Base-by-base conservation (phyloP, 345 rosid species). In the Abelmoschus esculentus region DNA sequence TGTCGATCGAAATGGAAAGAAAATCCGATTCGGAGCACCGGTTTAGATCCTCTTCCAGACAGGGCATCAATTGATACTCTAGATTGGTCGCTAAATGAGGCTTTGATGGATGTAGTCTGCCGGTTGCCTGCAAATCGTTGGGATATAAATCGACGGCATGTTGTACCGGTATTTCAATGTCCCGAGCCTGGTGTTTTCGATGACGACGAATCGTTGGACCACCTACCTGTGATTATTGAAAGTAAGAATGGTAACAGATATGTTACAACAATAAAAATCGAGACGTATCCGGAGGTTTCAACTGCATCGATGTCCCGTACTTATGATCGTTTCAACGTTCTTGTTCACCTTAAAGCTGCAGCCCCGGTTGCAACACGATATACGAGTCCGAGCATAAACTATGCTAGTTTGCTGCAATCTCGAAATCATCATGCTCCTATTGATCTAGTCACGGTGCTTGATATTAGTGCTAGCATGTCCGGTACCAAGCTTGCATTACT, bases 391-490 rank as follows among this genome's bases (percentile, higher is more conserved):
- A 62, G 79, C 58, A 76, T 75, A 63, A 76, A 76, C 65, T 83
- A 73, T 61, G 67, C 73, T 64, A 72, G 68, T 67, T 68, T 84
- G 73, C 74, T 66, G 53, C 87, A 82, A 70, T 76, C 83, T 47
- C 85, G 47, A 40, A 74, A 74, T 79, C 87, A 89, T 0, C 89
- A 96, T 64, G 92, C 92, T 65, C 88, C 96, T 0, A 70, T 96
- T 74, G 99, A 96, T 75, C 82, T 92, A 49, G 98, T 96, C 55
- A 92, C 97, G 0, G 95, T 92, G 29, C 98, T 96, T 73, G 99
- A 96, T 75, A 82, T 86, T 73, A 96, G 99, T 68, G 98, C 98
- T 44, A 96, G 99, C 82, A 96, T 96, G 98, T 93, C 99, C 0
- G 99, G 99, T 55, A 96, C 97, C 47, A 96, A 92, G 82, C 86